phyloP scores from a whole-genome alignment of 805 yeast species.

The Candida nitratophila region DNA sequence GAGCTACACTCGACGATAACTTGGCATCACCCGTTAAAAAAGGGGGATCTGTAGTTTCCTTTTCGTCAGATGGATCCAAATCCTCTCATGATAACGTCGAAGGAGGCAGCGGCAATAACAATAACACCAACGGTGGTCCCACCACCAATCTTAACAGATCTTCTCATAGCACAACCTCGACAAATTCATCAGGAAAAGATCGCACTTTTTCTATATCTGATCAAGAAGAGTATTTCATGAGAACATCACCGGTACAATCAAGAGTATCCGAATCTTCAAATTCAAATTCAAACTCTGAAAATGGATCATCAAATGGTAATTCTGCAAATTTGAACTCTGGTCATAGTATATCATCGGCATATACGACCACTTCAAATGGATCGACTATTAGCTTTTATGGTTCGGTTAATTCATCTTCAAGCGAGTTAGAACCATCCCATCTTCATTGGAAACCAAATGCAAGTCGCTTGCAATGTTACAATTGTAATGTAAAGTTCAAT shows the following conservation, averaged over 20 bases:
- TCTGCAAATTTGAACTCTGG: neutral
- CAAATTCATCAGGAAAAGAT: neutral
- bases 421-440: conserved; percentile 37
- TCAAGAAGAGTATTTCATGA: neutral
- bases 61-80: neutral
- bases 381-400: neutral
- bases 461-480: conserved; percentile 29
- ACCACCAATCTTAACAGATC: neutral
- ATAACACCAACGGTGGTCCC: neutral
- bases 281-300: neutral
- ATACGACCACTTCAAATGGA: neutral
- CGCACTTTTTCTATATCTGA: neutral
- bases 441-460: conserved; percentile 46
- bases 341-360: neutral
- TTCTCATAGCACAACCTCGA: neutral
- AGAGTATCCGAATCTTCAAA: neutral
- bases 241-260: neutral
- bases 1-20: conserved; percentile 23
- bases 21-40: neutral
- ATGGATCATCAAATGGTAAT: neutral
- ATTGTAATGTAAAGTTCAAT: conserved; percentile 19
- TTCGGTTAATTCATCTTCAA: neutral
- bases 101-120: neutral
- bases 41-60: neutral
- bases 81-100: no score